Evolutionary conservation across 1,139 yeast species (phyloP).

Genomic region (Saccharomyces hybrid): DNA sequence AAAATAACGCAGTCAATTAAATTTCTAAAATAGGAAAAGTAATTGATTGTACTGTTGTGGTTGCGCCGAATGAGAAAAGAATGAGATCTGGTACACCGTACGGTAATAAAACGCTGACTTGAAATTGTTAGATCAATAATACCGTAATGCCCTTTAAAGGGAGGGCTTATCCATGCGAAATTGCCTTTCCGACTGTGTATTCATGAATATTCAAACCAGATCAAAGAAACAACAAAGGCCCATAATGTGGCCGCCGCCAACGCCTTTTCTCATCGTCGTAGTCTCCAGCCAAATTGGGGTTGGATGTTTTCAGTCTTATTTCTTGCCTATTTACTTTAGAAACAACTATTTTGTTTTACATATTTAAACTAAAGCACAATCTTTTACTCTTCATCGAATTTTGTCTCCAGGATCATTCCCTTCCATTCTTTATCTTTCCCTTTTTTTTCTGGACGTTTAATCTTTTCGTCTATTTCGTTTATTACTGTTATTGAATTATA

Average conservation of each 20-base stretch:
- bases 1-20: neutral
- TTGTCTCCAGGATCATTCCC: neutral
- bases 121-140: neutral
- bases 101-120: neutral
- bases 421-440: neutral
- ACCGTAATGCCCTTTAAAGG: neutral
- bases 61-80: neutral
- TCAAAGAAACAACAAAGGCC: neutral
- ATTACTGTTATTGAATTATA: neutral
- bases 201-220: neutral
- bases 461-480: neutral
- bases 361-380: neutral
- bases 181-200: neutral
- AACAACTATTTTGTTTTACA: neutral
- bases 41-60: neutral
- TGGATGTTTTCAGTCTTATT: neutral
- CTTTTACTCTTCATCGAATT: neutral
- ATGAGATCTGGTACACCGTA: neutral
- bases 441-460: neutral
- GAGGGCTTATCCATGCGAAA: neutral
- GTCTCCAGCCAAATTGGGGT: neutral
- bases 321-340: neutral
- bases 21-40: neutral
- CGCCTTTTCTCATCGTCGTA: neutral
- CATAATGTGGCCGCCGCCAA: neutral